Percentiles rank a stretch among this genome's conserved stretches.
Conservation (phyloP, 257 asterid genomes). For the Plantago elongata region DNA sequence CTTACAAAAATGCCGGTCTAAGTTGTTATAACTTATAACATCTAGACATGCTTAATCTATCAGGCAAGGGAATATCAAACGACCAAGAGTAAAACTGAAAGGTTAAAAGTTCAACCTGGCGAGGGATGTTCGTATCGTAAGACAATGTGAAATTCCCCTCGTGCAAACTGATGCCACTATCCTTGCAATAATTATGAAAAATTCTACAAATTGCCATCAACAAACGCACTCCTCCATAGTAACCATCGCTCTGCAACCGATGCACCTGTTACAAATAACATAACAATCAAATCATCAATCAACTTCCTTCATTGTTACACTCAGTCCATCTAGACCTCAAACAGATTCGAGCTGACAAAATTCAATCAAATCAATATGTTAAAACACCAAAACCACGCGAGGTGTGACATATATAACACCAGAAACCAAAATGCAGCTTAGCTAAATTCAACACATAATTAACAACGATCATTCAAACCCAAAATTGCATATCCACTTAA, state of each 20-base stretch:
- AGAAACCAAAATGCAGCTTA: background rate
- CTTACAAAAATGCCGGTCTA: background rate
- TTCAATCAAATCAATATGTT: too few relatives aligned
- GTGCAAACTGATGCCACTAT: slow-evolving; percentile 44
- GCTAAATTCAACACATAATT: background rate
- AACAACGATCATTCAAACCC: too few relatives aligned
- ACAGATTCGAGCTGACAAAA: background rate
- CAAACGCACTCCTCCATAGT: slow-evolving; percentile 92
- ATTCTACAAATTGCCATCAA: slow-evolving; percentile 79
- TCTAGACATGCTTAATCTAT: too few relatives aligned
- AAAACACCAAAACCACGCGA: too few relatives aligned
- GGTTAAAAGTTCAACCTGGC: slow-evolving; percentile 53
- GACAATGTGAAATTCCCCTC: slow-evolving; percentile 58
- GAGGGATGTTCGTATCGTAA: slow-evolving; percentile 87
- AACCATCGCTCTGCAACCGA: slow-evolving; percentile 76
- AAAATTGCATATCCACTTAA: background rate
- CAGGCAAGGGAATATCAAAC: too few relatives aligned
- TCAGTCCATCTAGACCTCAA: background rate
- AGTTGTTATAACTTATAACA: background rate
- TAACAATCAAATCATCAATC: background rate
- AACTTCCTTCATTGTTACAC: background rate
- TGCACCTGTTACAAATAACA: slow-evolving; percentile 46
- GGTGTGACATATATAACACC: background rate
- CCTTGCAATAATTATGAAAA: slow-evolving; percentile 59
- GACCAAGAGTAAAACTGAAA: background rate